Evolutionary conservation across 306 rosid species (phyloP).

Genomic region (Mimosa bimucronata): DNA sequence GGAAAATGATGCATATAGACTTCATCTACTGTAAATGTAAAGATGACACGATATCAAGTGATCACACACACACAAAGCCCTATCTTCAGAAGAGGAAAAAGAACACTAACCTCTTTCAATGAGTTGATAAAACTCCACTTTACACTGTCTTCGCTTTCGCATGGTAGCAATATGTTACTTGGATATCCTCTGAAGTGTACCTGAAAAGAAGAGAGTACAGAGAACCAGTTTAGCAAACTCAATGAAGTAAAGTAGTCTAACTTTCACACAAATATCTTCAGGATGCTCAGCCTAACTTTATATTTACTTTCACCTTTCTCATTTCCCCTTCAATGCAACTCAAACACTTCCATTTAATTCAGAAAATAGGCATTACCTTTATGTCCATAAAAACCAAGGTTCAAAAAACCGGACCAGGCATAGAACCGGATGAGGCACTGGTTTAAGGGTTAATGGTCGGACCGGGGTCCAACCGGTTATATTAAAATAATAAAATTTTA

Average conservation of each 20-base stretch:
- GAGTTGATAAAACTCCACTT: constrained; percentile 97
- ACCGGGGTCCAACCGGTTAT: too few relatives aligned
- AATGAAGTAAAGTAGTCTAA: constrained; percentile 7
- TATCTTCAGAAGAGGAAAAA: not conserved
- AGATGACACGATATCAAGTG: constrained; percentile 1
- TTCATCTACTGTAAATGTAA: not conserved
- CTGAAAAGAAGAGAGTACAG: constrained; percentile 47
- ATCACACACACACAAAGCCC: not conserved
- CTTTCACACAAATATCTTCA: not conserved
- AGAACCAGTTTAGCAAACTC: constrained; percentile 27
- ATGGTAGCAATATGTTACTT: constrained; percentile 68
- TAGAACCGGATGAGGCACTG: too few relatives aligned
- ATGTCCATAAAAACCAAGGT: not conserved
- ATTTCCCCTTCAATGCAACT: not conserved
- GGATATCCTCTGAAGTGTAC: constrained; percentile 97
- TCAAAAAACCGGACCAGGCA: too few relatives aligned
- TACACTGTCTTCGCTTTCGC: constrained; percentile 89
- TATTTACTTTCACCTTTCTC: not conserved
- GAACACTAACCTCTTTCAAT: constrained; percentile 77
- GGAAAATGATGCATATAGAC: not conserved
- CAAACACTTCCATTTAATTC: constrained; percentile 18
- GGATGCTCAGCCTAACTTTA: not conserved
- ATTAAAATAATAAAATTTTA: too few relatives aligned
- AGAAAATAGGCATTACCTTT: not conserved
- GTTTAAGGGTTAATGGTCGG: too few relatives aligned